Evolutionary conservation across 352 stramenopile genomes (phyloP), one percentile per base, ranked within the genome.

Genomic region (Achlya hypogyna): DNA sequence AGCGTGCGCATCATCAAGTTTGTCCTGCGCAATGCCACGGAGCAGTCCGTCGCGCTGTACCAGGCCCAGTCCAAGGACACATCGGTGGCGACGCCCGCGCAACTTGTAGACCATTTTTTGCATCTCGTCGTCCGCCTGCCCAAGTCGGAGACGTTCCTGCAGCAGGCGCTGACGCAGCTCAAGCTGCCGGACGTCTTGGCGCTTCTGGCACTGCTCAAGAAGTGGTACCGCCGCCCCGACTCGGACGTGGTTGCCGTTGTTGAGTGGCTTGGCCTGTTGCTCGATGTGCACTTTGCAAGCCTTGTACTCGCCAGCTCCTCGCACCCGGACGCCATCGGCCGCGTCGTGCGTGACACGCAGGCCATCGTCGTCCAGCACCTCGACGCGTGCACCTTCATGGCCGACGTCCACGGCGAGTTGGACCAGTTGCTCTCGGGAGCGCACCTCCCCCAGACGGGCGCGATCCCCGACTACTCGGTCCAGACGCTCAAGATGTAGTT

Each of bases 341-440:
- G 68, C 10, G 69, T 74, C 38, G 62, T 93, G n/a, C 58, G 76
- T 35, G 74, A 80, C 35, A 56, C 90, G 27, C 75, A 90, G 32
- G 45, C 73, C 18, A 73, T 91, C 51, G 78, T 93, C 29, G 73
- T 81, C 38, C 52, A 77, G 65, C 75, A 88, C 54, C 66, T 91
- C 32, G 64, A 71, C 18, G 71, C 74, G 23, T 86, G 78, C 47
- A 74, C 78, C 22, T 75, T 79, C 63, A 89, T 84, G 65, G 82
- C 91, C 54, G 75, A 70, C 43, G 81, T 91, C 20, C 78, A 89
- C 45, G 81, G 75, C 62, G 85, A 91, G 53, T 72, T 93, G 40
- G 82, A 78, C 69, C 90, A 93, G 77, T 88, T 90, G 49, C 43
- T 93, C 49, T 84, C 77, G n/a, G 79, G 80, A 40, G 78, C 89